These are phyloP conservation scores for Clavulina sp. DNA, from an alignment of 768 basidiomycete genomes.

Conservation along the genomic window DNA sequence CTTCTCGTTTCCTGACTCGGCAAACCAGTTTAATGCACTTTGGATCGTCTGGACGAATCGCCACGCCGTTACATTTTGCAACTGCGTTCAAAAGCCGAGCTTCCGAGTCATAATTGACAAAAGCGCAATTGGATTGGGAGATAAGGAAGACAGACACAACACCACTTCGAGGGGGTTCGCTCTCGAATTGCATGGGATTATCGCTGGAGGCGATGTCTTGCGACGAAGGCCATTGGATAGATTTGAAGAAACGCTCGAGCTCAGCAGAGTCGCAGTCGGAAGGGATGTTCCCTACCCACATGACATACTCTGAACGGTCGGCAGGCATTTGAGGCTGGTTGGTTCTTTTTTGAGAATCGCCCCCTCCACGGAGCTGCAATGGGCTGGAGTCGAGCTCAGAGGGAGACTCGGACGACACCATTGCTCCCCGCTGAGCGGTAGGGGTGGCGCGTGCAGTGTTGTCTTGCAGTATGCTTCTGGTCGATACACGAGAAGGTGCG, in stretches of 20 bases:
- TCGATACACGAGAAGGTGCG: too few relatives aligned
- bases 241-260: slow-evolving; percentile 67
- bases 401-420: too few relatives aligned
- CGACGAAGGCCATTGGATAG: too few relatives aligned
- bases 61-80: slow-evolving; percentile 47
- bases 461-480: too few relatives aligned
- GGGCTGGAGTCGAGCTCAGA: too few relatives aligned
- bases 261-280: slow-evolving; percentile 70
- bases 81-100: slow-evolving; percentile 49
- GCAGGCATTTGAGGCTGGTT: slow-evolving; percentile 16
- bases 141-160: slow-evolving; percentile 83
- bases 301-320: slow-evolving; percentile 77
- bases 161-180: slow-evolving; percentile 24
- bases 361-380: too few relatives aligned
- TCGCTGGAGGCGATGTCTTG: too few relatives aligned
- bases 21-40: slow-evolving; percentile 70
- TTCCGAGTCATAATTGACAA: slow-evolving; percentile 69
- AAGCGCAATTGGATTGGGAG: slow-evolving; percentile 85
- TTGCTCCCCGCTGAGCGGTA: too few relatives aligned
- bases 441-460: too few relatives aligned
- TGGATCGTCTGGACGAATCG: slow-evolving; percentile 50
- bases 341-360: too few relatives aligned
- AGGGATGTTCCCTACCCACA: slow-evolving; percentile 93
- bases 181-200: too few relatives aligned
- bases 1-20: slow-evolving; percentile 59